A percentile compares a stretch with the other conserved stretches of the same genome.
These are phyloP conservation scores for Alternaria sp. DNA, from an alignment of 2,329 filamentous ascomycete species.

Conservation along the genomic window DNA sequence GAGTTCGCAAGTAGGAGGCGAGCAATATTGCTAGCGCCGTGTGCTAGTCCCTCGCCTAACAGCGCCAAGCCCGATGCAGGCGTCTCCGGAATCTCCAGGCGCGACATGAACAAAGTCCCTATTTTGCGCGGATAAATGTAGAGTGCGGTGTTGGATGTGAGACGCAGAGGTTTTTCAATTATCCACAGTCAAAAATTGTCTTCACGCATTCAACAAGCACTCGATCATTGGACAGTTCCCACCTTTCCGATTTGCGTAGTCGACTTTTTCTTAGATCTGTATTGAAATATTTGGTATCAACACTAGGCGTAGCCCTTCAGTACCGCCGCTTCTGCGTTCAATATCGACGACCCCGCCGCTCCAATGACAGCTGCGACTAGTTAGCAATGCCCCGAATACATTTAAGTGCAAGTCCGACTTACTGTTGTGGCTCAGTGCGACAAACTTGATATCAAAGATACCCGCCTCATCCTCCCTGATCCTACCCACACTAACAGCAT, in stretches of 20 bases:
- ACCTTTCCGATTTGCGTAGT: background rate
- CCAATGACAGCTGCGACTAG: conserved; percentile 75
- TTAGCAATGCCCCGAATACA: conserved; percentile 27
- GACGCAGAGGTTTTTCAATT: too few species aligned
- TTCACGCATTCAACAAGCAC: background rate
- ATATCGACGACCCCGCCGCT: conserved; percentile 92
- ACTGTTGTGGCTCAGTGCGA: conserved; percentile 86
- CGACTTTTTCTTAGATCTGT: background rate
- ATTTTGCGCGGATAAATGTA: background rate
- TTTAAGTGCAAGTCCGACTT: conserved; percentile 48
- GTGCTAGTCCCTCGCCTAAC: conserved; percentile 20
- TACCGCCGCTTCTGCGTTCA: conserved; percentile 92
- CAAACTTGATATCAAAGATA: conserved; percentile 95
- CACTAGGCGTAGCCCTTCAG: conserved; percentile 78
- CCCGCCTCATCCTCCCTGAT: conserved; percentile 85
- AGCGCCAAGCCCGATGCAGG: conserved; percentile 3
- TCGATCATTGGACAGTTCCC: background rate
- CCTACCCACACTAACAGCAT: conserved; percentile 89
- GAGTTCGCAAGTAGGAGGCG: conserved; percentile 25
- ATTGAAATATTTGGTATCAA: background rate
- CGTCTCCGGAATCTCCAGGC: background rate
- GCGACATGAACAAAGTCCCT: background rate
- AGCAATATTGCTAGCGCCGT: conserved; percentile 23
- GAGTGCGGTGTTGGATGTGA: too few species aligned
- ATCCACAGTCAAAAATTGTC: too few species aligned